Conservation (phyloP, 1,139 yeast genomes). For the Geotrichum reessii region DNA sequence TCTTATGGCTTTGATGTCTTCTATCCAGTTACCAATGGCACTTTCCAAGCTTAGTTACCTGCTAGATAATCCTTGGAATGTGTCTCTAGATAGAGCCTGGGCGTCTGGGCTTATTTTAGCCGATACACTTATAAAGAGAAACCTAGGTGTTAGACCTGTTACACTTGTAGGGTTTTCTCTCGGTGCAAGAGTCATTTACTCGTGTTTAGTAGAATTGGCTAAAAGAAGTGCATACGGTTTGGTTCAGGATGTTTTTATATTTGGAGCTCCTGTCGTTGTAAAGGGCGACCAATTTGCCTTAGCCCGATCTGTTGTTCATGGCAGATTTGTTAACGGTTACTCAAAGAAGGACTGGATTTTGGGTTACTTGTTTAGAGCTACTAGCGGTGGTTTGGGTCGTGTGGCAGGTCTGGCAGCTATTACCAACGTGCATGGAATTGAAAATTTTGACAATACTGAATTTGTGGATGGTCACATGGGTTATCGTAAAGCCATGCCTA, state of each 20-base stretch:
- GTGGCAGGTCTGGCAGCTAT: constrained; percentile 88
- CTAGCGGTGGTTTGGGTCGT: constrained; percentile 85
- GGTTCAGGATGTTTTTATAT: constrained; percentile 78
- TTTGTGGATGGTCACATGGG: constrained; percentile 94
- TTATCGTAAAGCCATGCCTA: constrained; percentile 89
- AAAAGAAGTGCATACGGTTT: constrained; percentile 82
- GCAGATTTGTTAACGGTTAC: constrained; percentile 83
- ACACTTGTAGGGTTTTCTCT: constrained; percentile 90
- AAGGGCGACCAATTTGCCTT: constrained; percentile 70
- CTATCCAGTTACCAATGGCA: constrained; percentile 88
- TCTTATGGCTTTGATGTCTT: constrained; percentile 90
- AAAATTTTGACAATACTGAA: constrained; percentile 82
- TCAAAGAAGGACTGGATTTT: constrained; percentile 93
- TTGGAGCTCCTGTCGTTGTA: constrained; percentile 85
- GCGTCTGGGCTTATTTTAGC: constrained; percentile 89
- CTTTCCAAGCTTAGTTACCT: constrained; percentile 82
- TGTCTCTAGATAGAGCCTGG: constrained; percentile 96
- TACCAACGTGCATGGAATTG: constrained; percentile 52
- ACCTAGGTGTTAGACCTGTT: constrained; percentile 87
- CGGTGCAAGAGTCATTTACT: constrained; percentile 88
- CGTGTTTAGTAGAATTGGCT: constrained; percentile 83
- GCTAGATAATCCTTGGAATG: constrained; percentile 97
- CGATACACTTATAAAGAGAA: constrained; percentile 79
- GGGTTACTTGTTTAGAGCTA: constrained; percentile 91
- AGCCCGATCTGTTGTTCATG: constrained; percentile 85